Evolutionary conservation across 768 basidiomycete species (phyloP).

Genomic region (Leccinum obscurum): DNA sequence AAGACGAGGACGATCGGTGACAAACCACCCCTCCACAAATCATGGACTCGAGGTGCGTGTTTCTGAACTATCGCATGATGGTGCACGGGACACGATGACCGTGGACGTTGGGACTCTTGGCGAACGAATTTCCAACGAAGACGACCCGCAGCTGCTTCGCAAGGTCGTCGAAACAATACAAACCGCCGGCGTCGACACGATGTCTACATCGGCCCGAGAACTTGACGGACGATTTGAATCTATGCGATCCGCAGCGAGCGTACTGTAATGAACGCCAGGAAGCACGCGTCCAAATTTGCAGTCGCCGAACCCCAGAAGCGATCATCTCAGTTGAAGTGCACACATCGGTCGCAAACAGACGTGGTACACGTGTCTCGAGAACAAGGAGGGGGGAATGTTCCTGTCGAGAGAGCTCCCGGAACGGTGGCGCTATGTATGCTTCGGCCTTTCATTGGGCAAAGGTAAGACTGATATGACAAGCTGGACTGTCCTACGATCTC

Average conservation of each 20-base stretch:
- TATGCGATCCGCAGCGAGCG: background rate
- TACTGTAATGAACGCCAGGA: background rate
- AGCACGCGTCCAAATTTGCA: background rate
- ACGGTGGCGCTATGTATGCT: background rate
- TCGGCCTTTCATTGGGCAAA: background rate
- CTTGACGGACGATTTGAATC: background rate
- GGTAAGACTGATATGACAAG: background rate
- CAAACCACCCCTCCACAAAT: background rate
- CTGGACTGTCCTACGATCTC: background rate
- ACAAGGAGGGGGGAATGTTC: too few species aligned
- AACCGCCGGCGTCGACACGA: background rate
- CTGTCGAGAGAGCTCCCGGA: background rate
- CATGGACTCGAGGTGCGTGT: background rate
- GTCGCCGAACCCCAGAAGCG: background rate
- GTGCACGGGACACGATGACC: background rate
- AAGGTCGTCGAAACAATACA: background rate
- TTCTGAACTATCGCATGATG: background rate
- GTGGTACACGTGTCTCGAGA: background rate
- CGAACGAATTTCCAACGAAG: background rate
- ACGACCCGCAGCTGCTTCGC: background rate
- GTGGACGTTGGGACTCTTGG: background rate
- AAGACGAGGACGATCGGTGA: background rate
- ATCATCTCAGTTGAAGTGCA: conserved; percentile 4
- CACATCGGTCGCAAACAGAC: background rate
- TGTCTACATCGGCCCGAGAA: background rate